phyloP scores from a whole-genome alignment of 2,329 filamentous ascomycete species.

The Colletotrichum sp. region DNA sequence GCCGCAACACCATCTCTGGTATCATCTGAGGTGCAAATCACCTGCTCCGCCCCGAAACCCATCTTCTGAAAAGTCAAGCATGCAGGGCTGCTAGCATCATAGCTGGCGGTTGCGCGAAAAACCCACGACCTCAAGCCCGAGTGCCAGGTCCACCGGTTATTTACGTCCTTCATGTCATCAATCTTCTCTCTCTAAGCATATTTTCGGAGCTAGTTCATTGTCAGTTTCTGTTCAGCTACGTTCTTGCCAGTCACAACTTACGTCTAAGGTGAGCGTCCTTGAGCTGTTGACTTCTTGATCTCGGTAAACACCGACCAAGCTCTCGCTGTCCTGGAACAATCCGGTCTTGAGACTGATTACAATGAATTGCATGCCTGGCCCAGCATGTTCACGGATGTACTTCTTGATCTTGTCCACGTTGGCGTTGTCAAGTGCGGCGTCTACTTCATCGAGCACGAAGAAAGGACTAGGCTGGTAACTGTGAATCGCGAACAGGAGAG shows the following conservation, averaged over 20 bases:
- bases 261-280: slow-evolving; percentile 90
- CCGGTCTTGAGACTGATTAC: slow-evolving; percentile 97
- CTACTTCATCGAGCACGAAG: slow-evolving; percentile 97
- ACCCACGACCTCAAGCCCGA: not conserved
- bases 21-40: not conserved
- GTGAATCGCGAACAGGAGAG: slow-evolving; percentile 96
- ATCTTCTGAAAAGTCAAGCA: not conserved
- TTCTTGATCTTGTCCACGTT: slow-evolving; percentile 97
- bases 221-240: not conserved
- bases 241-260: slow-evolving; percentile 60
- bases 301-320: slow-evolving; percentile 91
- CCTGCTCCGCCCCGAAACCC: not conserved
- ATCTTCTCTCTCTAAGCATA: not conserved
- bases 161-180: not conserved
- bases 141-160: not conserved
- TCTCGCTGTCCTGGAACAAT: slow-evolving; percentile 95
- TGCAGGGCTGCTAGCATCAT: slow-evolving; percentile 2
- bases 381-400: slow-evolving; percentile 92
- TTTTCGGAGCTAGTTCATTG: slow-evolving; percentile 7
- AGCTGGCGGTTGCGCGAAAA: not conserved
- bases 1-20: not conserved
- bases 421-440: slow-evolving; percentile 96
- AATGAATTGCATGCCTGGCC: slow-evolving; percentile 98
- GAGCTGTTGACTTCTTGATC: slow-evolving; percentile 95
- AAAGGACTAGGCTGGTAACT: slow-evolving; percentile 95